A percentile compares a stretch with the other conserved stretches of the same genome.
phyloP scores from a whole-genome alignment of 129 eudicot species.

The Scalesia atractyloides region DNA sequence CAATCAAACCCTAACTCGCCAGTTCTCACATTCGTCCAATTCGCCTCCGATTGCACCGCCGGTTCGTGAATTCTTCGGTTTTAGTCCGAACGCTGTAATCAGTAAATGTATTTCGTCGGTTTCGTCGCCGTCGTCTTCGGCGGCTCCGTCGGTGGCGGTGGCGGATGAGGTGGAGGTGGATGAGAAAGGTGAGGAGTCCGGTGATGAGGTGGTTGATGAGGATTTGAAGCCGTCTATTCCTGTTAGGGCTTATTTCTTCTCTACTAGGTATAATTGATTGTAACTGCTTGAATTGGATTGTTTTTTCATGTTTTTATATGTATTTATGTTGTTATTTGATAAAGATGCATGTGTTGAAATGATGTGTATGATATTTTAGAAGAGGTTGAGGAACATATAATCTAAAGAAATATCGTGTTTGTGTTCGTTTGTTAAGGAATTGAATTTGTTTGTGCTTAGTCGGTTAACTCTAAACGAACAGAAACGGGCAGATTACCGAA shows the following conservation, averaged over 20 bases:
- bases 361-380: no score
- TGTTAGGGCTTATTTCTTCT: constrained; percentile 87
- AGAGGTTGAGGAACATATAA: no score
- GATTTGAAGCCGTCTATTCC: constrained; percentile 62
- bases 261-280: constrained; percentile 62
- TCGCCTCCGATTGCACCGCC: constrained; percentile 14
- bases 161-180: constrained; percentile 51
- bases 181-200: constrained; percentile 41
- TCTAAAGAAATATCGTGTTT: no score
- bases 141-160: constrained; percentile 12
- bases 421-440: no score
- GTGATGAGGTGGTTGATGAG: constrained; percentile 40
- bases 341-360: no score
- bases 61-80: constrained; percentile 27
- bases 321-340: neutral
- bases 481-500: no score
- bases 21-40: constrained; percentile 20
- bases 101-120: constrained; percentile 44
- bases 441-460: no score
- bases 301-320: neutral
- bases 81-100: constrained; percentile 20
- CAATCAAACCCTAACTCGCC: constrained; percentile 28
- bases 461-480: no score
- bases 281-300: neutral
- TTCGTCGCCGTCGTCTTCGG: constrained; percentile 28